Evolutionary conservation across 345 rosid genomes (phyloP), one percentile per base, ranked within the genome.

Genomic region (Eucalyptus cloeziana): DNA sequence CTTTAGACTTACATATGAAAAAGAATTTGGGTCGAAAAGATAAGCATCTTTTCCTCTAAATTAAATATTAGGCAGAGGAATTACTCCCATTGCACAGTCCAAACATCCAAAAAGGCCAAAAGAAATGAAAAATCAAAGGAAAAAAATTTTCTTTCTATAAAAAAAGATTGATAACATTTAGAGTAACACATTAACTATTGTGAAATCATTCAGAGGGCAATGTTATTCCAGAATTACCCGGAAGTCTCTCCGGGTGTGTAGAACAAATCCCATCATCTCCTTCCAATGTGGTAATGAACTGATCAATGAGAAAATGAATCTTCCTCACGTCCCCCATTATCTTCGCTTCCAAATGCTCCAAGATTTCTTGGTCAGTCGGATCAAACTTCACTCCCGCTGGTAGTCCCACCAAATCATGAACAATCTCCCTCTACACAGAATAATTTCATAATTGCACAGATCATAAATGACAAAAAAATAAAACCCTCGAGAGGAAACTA

Each of bases 371-470:
- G 88, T 97, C 99, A 4, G 95, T 95, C 37, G 99, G 99, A 89
- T 98, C 98, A 54, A 98, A 98, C 88, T 95, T 98, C 89, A 96
- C 98, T 86, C 99, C 99, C 1, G 98, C 98, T 7, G 99, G 99
- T 79, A 98, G 89, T 30, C 99, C 96, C 56, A 96, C 98, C 89
- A 97, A 90, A 91, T 95, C 97, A 67, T 94, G 93, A 76, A 76
- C 45, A 86, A 96, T 94, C 25, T 93, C 94, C 85, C 91, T 92
- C 98, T 96, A 88, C 87, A 27, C 44, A 86, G n/a, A 49, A 49
- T 85, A 30, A 85, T 64, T 33, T 44, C 58, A 69, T 49, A 8
- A 58, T 30, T n/a, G 64, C 11, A 27, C 30, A 33, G 27, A 51
- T 13, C 19, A 12, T 10, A 49, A 31, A 58, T 43, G 9, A 37